phyloP scores from a whole-genome alignment of 768 basidiomycete genomes.

The Suillus tomentosus region DNA sequence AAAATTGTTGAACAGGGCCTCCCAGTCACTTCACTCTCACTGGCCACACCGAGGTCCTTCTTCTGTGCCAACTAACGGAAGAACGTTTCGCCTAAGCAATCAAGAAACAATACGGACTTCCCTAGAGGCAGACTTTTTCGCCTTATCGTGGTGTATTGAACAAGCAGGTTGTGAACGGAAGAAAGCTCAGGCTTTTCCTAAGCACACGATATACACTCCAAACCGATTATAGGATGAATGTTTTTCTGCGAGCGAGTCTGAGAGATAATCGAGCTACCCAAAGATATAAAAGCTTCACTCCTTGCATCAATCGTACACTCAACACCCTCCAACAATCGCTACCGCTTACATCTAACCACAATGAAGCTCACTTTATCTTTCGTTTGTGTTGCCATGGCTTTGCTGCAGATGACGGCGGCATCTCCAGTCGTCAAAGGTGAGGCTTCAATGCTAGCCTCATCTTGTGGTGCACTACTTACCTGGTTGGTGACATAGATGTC shows the following conservation, averaged over 20 bases:
- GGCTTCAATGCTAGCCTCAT: neutral
- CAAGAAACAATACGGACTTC: neutral
- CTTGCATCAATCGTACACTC: neutral
- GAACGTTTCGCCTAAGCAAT: neutral
- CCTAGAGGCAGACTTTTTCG: neutral
- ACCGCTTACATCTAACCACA: neutral
- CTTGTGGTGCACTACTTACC: neutral
- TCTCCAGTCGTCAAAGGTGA: neutral
- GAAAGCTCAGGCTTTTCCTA: neutral
- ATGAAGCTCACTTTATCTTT: slow-evolving; percentile 1
- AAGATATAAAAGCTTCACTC: neutral
- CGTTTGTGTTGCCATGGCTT: neutral
- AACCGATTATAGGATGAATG: neutral
- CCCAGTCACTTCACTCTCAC: neutral
- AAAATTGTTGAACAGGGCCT: neutral
- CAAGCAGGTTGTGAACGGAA: neutral
- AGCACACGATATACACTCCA: neutral
- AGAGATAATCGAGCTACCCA: neutral
- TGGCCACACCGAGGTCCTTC: neutral
- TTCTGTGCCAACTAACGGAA: neutral
- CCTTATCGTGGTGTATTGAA: neutral
- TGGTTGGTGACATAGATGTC: neutral
- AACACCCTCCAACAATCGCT: neutral
- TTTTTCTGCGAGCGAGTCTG: neutral
- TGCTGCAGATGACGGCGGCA: neutral